These are phyloP conservation scores for Colletotrichum spinosum DNA, from an alignment of 2,329 filamentous ascomycete genomes.

Conservation along the genomic window DNA sequence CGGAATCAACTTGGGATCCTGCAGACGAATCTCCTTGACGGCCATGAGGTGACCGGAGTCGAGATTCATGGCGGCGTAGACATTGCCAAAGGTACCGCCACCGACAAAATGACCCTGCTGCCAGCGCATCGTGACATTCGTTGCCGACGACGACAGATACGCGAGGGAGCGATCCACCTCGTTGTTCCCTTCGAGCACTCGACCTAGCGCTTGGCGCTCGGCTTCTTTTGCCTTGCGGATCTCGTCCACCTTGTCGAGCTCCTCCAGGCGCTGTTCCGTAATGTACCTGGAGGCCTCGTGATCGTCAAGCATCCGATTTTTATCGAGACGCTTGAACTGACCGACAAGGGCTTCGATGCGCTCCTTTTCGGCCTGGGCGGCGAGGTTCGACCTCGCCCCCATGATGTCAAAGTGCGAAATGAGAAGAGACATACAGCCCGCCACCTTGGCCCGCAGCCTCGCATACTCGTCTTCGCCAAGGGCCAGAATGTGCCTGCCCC, in stretches of 20 bases:
- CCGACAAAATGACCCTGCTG: slow-evolving; percentile 99
- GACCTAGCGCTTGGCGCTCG: slow-evolving; percentile 87
- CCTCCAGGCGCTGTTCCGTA: slow-evolving; percentile 78
- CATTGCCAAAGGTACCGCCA: slow-evolving; percentile 95
- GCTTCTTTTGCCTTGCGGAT: slow-evolving; percentile 81
- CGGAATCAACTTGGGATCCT: slow-evolving; percentile 96
- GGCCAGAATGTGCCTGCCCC: slow-evolving; percentile 91
- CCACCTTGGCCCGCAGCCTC: slow-evolving; percentile 85
- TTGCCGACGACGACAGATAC: slow-evolving; percentile 92
- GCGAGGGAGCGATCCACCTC: slow-evolving; percentile 96
- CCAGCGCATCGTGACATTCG: slow-evolving; percentile 96
- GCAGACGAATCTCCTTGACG: slow-evolving; percentile 96
- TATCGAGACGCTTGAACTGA: slow-evolving; percentile 81
- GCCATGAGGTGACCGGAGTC: slow-evolving; percentile 98
- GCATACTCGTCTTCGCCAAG: slow-evolving; percentile 91
- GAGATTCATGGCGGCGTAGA: slow-evolving; percentile 96
- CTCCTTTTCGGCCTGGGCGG: slow-evolving; percentile 93
- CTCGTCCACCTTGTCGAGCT: slow-evolving; percentile 82
- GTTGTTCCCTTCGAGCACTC: slow-evolving; percentile 92
- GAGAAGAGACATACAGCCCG: slow-evolving; percentile 95
- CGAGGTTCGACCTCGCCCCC: slow-evolving; percentile 92
- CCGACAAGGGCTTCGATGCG: slow-evolving; percentile 83
- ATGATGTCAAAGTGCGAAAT: slow-evolving; percentile 99
- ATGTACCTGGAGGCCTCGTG: slow-evolving; percentile 85
- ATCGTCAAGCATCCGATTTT: slow-evolving; percentile 80